These are phyloP conservation scores for Paraphaeosphaeria sporulosa DNA, from an alignment of 2,329 filamentous ascomycete species.

Conservation along the genomic window DNA sequence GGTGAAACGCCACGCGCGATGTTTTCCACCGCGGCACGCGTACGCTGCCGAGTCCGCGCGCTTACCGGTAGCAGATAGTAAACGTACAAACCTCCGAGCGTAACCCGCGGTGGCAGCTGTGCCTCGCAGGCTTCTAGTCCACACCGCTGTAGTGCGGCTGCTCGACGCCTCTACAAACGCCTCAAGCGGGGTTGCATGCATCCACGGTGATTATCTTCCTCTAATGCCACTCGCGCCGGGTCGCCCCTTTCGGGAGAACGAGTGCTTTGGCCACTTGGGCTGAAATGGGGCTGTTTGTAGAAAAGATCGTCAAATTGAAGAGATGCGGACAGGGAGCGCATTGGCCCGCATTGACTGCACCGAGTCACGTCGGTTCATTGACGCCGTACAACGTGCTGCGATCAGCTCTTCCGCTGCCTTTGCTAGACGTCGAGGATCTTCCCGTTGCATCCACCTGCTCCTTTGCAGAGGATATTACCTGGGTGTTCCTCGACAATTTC, in stretches of 20 bases:
- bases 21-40: background rate
- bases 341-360: slow-evolving; percentile 5
- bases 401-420: slow-evolving; percentile 3
- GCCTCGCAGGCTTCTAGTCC: background rate
- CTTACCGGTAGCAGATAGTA: background rate
- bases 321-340: slow-evolving; percentile 7
- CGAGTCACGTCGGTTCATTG: slow-evolving; percentile 4
- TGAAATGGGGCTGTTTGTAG: background rate
- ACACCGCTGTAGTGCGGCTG: background rate
- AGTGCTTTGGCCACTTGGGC: background rate
- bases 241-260: background rate
- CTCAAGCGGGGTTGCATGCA: background rate
- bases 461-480: background rate
- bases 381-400: slow-evolving; percentile 5
- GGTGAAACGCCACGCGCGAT: slow-evolving; percentile 10
- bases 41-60: background rate
- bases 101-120: background rate
- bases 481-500: slow-evolving; percentile 2
- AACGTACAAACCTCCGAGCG: background rate
- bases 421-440: background rate
- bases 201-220: slow-evolving; percentile 1
- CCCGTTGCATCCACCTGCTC: background rate
- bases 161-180: too few relatives aligned
- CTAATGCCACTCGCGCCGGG: slow-evolving; percentile 4
- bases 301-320: slow-evolving; percentile 13